These are phyloP conservation scores for Mycena haematopus DNA, from an alignment of 768 basidiomycete genomes.

Conservation along the genomic window DNA sequence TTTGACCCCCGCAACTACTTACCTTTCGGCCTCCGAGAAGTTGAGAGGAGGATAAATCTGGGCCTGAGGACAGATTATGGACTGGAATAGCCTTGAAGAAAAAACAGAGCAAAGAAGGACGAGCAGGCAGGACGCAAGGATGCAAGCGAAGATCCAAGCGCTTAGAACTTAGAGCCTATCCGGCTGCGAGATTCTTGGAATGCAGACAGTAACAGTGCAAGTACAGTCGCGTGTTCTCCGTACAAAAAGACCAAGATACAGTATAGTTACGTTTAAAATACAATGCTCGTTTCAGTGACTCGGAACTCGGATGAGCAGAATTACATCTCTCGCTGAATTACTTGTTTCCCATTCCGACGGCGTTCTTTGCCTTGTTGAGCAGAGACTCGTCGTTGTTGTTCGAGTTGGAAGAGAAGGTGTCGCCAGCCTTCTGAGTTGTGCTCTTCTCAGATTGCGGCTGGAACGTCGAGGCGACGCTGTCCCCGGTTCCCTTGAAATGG, in stretches of 20 bases:
- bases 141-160: no score
- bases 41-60: no score
- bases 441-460: conserved; percentile 67
- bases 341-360: conserved; percentile 53
- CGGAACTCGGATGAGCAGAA: neutral
- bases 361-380: conserved; percentile 58
- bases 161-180: no score
- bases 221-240: no score
- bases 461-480: conserved; percentile 53
- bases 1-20: no score
- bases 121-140: no score
- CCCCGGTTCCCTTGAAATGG: conserved; percentile 51
- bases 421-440: conserved; percentile 53
- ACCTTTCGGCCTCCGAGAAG: no score
- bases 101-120: no score
- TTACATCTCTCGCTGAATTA: neutral
- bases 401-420: conserved; percentile 53
- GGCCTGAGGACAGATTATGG: no score
- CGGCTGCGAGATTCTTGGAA: no score
- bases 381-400: conserved; percentile 56
- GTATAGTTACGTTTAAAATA: neutral
- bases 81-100: no score
- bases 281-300: neutral
- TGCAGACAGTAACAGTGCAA: no score
- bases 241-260: neutral